Percentiles rank a stretch among this genome's conserved stretches.
These are phyloP conservation scores for Sorghum bicolor DNA, from an alignment of 176 grass and related monocot species.

Conservation along the genomic window DNA sequence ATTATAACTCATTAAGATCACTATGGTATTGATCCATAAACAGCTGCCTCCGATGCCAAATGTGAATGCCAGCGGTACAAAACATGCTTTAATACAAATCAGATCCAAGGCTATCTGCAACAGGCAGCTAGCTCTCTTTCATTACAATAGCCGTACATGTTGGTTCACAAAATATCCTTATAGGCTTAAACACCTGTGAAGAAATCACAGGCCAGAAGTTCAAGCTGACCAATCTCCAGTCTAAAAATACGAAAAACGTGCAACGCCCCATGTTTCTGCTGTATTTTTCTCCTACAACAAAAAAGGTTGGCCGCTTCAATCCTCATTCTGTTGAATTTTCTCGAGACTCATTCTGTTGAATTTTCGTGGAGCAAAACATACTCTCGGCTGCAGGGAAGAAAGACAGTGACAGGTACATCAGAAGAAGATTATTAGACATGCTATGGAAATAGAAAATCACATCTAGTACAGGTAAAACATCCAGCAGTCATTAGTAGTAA, in stretches of 20 bases:
- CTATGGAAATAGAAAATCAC: background rate
- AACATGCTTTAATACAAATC: background rate
- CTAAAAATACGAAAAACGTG: background rate
- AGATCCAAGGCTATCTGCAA: background rate
- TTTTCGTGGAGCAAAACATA: constrained; percentile 89
- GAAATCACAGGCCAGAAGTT: background rate
- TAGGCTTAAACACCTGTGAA: background rate
- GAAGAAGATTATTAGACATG: background rate
- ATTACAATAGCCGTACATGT: background rate
- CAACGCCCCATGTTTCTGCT: background rate
- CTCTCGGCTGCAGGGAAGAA: constrained; percentile 63
- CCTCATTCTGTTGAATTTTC: constrained; percentile 63
- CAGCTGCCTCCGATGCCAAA: background rate
- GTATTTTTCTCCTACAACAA: background rate
- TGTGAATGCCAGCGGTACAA: background rate
- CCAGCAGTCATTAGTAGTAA: background rate
- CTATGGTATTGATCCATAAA: background rate
- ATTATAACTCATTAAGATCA: background rate
- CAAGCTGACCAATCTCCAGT: background rate
- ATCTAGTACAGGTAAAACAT: background rate
- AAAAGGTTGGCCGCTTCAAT: background rate
- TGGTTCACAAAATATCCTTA: background rate
- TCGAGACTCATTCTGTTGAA: constrained; percentile 43
- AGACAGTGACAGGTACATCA: background rate
- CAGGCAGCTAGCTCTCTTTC: background rate